Conservation (phyloP, 164 flowering plant species). For the Saururus chinensis region DNA sequence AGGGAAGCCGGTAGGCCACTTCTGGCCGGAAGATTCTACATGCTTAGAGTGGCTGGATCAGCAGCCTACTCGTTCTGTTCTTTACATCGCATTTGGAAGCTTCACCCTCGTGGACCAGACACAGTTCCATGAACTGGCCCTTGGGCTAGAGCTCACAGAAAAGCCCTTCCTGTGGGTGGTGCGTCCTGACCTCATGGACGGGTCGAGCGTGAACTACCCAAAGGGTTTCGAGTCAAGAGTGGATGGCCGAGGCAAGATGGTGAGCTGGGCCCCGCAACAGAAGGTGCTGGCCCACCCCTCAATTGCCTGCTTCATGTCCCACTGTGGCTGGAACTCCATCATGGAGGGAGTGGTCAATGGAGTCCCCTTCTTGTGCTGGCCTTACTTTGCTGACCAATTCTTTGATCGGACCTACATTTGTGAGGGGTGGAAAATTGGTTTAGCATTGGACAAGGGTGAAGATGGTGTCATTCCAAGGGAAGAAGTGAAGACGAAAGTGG, state of each 20-base stretch:
- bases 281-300: constrained; percentile 32
- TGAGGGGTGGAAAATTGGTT: constrained; percentile 39
- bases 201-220: background rate
- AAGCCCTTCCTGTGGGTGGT: background rate
- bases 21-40: constrained; percentile 1
- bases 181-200: background rate
- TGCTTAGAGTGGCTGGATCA: background rate
- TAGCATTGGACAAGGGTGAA: constrained; percentile 6
- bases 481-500: constrained; percentile 11
- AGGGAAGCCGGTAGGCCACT: background rate
- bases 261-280: constrained; percentile 24
- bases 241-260: background rate
- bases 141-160: background rate
- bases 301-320: constrained; percentile 40
- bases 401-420: constrained; percentile 25
- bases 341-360: background rate
- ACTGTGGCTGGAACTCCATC: constrained; percentile 50
- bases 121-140: background rate
- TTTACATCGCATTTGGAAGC: background rate
- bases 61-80: background rate
- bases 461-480: constrained; percentile 6
- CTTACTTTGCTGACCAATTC: constrained; percentile 43
- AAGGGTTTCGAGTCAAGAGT: background rate
- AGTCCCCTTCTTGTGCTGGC: constrained; percentile 22
- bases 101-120: background rate